Evolutionary conservation across 306 rosid species (phyloP).

Genomic region (Cicer judaicum): DNA sequence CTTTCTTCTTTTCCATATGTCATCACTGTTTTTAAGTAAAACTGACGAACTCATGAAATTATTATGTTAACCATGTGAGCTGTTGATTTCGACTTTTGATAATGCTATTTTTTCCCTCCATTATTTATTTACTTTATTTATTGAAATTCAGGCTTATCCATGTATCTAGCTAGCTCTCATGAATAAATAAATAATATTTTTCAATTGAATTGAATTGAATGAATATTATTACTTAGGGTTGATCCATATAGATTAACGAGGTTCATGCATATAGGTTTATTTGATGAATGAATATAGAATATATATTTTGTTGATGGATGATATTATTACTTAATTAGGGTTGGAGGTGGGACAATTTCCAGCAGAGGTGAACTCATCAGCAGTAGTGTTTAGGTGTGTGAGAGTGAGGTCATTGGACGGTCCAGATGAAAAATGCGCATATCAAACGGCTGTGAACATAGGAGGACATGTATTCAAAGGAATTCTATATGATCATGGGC

Average conservation of each 20-base stretch:
- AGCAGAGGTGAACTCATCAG: constrained; percentile 76
- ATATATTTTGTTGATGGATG: too few species aligned
- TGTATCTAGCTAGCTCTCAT: background rate
- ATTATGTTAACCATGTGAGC: constrained; percentile 29
- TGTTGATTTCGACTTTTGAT: background rate
- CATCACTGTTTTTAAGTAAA: constrained; percentile 64
- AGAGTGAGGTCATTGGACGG: constrained; percentile 81
- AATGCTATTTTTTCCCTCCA: background rate
- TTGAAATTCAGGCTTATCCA: background rate
- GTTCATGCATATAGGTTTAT: background rate
- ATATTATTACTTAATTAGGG: constrained; percentile 58
- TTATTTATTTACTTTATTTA: too few species aligned
- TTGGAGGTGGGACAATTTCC: constrained; percentile 86
- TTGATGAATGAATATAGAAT: background rate
- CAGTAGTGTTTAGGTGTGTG: constrained; percentile 80
- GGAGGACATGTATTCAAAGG: constrained; percentile 98
- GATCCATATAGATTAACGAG: too few species aligned
- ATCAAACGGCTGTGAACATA: constrained; percentile 88
- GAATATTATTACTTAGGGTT: background rate
- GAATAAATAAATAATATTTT: background rate
- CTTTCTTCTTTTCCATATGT: constrained; percentile 20
- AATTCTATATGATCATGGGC: constrained; percentile 90
- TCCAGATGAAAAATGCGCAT: constrained; percentile 79
- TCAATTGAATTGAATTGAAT: background rate
- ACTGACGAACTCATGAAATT: constrained; percentile 53